Evolutionary conservation across 805 yeast species (phyloP).

Genomic region (Ogataea methylovora): DNA sequence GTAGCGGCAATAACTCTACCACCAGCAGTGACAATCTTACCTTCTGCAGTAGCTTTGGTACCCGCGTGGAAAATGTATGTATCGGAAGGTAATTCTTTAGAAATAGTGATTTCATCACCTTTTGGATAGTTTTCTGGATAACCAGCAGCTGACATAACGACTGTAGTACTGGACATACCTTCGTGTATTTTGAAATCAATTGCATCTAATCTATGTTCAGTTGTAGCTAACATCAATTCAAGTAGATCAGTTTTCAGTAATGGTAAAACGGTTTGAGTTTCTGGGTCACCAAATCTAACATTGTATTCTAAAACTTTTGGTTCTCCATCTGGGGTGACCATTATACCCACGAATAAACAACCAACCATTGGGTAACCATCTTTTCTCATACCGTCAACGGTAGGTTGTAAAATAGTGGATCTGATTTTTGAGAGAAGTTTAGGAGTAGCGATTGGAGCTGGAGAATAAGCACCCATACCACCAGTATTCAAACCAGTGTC

Average conservation of each 20-base stretch:
- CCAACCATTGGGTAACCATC: conserved; percentile 97
- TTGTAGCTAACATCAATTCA: conserved; percentile 86
- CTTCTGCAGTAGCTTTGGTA: conserved; percentile 48
- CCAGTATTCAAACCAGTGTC: conserved; percentile 96
- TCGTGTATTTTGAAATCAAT: conserved; percentile 49
- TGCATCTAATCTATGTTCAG: conserved; percentile 88
- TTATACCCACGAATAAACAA: conserved; percentile 89
- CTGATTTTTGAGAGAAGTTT: conserved; percentile 64
- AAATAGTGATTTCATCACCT: conserved; percentile 75
- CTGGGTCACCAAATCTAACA: conserved; percentile 99
- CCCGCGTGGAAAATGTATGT: conserved; percentile 95
- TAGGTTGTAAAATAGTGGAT: conserved; percentile 73
- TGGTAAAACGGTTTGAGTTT: conserved; percentile 94
- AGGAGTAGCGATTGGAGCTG: conserved; percentile 92
- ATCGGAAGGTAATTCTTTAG: conserved; percentile 38
- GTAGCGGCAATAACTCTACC: conserved; percentile 97
- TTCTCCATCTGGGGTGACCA: conserved; percentile 70
- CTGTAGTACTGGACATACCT: conserved; percentile 75
- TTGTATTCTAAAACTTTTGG: conserved; percentile 96
- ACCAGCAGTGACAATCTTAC: conserved; percentile 74
- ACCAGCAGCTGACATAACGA: conserved; percentile 95
- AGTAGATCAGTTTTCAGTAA: conserved; percentile 87
- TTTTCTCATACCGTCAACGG: conserved; percentile 91
- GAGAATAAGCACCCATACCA: conserved; percentile 99
- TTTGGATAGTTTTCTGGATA: conserved; percentile 84